These are phyloP conservation scores for Schwanniomyces vanrijiae DNA, from an alignment of 805 yeast species.

Conservation along the genomic window DNA sequence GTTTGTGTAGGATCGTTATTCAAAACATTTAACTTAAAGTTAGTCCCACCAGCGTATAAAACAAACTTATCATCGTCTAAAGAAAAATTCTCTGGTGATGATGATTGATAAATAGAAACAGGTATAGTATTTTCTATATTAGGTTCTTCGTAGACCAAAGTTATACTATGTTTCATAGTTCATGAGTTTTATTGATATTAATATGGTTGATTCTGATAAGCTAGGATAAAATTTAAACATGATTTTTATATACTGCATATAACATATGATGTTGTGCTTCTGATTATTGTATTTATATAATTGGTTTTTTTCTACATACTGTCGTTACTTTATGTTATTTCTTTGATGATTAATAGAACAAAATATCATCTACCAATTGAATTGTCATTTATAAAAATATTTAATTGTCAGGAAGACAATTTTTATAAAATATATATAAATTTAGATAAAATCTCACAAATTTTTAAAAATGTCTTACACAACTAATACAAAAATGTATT, in stretches of 20 bases:
- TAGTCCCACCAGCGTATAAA: conserved; percentile 37
- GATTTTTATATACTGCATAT: neutral
- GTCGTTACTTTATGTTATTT: too few species aligned
- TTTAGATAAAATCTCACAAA: too few species aligned
- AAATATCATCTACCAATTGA: too few species aligned
- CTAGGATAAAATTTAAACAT: neutral
- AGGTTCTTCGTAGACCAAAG: conserved; percentile 23
- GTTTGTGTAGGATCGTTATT: conserved; percentile 14
- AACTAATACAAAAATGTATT: too few species aligned
- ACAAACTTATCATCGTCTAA: conserved; percentile 37
- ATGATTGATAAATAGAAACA: conserved; percentile 28
- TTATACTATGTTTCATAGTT: neutral
- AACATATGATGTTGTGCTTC: too few species aligned
- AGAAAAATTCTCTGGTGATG: conserved; percentile 40
- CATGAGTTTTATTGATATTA: neutral
- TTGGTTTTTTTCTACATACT: too few species aligned
- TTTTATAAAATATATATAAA: too few species aligned
- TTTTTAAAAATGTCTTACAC: too few species aligned
- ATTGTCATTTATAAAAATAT: too few species aligned
- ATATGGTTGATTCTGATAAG: neutral
- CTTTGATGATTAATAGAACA: too few species aligned
- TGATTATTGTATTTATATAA: too few species aligned
- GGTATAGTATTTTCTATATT: conserved; percentile 43
- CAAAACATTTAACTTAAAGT: conserved; percentile 12
- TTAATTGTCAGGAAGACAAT: too few species aligned